These are phyloP conservation scores for Alectoria sarmentosa DNA, from an alignment of 495 filamentous ascomycete species.

Conservation along the genomic window DNA sequence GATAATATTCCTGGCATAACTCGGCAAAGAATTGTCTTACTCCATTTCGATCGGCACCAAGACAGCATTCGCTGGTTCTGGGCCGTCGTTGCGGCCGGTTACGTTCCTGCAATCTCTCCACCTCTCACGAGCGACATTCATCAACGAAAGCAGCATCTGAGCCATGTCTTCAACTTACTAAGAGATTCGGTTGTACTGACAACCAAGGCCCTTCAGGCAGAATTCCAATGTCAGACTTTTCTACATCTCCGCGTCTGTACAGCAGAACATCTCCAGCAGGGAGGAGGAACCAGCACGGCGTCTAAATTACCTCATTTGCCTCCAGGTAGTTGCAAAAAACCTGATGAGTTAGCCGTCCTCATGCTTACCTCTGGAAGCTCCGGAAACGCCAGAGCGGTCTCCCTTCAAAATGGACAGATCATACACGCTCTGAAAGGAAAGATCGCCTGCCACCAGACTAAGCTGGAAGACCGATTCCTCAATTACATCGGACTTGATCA, in stretches of 20 bases:
- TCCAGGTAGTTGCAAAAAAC: neutral
- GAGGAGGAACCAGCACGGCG: too few relatives aligned
- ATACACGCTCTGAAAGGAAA: conserved; percentile 1
- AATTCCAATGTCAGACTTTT: neutral
- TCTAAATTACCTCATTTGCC: neutral
- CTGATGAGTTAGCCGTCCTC: neutral
- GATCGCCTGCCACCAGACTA: neutral
- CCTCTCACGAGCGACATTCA: conserved; percentile 32
- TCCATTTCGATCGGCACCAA: conserved; percentile 36
- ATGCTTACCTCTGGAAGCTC: conserved; percentile 8
- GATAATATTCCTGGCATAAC: neutral
- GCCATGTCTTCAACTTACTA: conserved; percentile 24
- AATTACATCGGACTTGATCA: conserved; percentile 10
- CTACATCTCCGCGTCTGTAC: neutral
- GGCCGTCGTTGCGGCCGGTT: conserved; percentile 36
- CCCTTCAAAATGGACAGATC: conserved; percentile 2
- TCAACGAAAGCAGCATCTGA: conserved; percentile 31
- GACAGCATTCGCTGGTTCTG: conserved; percentile 41
- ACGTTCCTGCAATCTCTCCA: conserved; percentile 36
- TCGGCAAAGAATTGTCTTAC: conserved; percentile 23
- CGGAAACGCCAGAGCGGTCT: neutral
- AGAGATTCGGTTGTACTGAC: conserved; percentile 22
- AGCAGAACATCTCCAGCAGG: too few relatives aligned
- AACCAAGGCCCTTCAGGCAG: conserved; percentile 7
- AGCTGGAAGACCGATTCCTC: neutral